Conservation (phyloP, 768 basidiomycete genomes). For the Phlebiopsis flavidoalba region DNA sequence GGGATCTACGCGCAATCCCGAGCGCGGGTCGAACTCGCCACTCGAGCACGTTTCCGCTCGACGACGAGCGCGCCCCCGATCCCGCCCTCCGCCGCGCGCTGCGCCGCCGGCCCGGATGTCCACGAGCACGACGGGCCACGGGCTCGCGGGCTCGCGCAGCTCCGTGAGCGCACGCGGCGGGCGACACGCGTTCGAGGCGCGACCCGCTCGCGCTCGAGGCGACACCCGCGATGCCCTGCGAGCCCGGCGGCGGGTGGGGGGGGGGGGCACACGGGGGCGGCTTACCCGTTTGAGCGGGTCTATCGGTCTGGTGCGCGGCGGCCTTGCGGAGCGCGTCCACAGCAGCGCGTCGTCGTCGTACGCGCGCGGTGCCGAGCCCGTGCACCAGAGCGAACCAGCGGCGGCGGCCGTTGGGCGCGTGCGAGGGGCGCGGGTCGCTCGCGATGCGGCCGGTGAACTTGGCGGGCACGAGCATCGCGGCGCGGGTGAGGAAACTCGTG, state of each 20-base stretch:
- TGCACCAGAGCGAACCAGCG: constrained; percentile 31
- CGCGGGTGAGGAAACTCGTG: constrained; percentile 57
- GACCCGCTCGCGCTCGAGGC: no score
- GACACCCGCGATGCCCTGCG: constrained; percentile 50
- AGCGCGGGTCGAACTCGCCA: constrained; percentile 77
- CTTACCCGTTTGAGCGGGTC: constrained; percentile 52
- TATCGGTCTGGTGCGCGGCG: constrained; percentile 46
- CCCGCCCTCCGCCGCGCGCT: constrained; percentile 51
- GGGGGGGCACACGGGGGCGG: no score
- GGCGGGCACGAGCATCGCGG: constrained; percentile 55
- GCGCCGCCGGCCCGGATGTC: constrained; percentile 65
- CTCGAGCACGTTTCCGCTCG: constrained; percentile 73
- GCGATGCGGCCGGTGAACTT: constrained; percentile 65
- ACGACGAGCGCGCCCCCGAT: constrained; percentile 68
- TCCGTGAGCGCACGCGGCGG: constrained; percentile 56
- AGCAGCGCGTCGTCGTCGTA: constrained; percentile 65
- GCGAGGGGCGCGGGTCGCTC: constrained; percentile 21
- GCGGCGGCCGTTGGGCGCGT: background rate
- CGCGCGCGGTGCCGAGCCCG: constrained; percentile 44
- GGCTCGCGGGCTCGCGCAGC: constrained; percentile 39
- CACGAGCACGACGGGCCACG: constrained; percentile 66
- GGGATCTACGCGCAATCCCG: constrained; percentile 44
- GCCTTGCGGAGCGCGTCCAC: constrained; percentile 70
- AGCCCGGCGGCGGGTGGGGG: constrained; percentile 30
- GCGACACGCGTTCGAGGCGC: constrained; percentile 55